Evolutionary conservation across 345 rosid species (phyloP).

Genomic region (Corymbia maculata): DNA sequence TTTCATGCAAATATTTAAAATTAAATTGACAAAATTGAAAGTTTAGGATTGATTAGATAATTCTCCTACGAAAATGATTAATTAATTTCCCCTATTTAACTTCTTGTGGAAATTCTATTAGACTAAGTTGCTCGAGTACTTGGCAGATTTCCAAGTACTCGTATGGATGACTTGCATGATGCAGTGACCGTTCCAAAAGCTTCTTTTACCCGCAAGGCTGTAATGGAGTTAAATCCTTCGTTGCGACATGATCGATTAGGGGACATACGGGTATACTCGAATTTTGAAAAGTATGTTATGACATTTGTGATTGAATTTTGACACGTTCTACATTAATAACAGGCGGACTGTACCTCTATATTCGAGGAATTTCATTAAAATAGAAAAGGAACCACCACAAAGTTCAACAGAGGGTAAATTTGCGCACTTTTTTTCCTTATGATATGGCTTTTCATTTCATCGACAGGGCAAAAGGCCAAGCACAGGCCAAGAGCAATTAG

Average conservation of each 20-base stretch:
- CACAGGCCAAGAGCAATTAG: background rate
- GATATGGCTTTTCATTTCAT: too few relatives aligned
- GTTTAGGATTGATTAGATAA: background rate
- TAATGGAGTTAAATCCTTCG: too few relatives aligned
- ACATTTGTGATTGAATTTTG: background rate
- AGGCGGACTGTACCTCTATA: too few relatives aligned
- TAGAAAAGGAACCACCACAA: too few relatives aligned
- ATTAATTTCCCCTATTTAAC: background rate
- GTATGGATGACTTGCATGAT: too few relatives aligned
- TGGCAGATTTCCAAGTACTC: background rate
- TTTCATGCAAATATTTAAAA: fast-evolving
- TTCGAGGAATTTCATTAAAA: too few relatives aligned
- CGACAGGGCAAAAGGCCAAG: background rate
- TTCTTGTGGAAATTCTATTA: background rate
- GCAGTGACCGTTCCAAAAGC: too few relatives aligned
- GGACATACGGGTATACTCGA: background rate
- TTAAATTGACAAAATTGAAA: background rate
- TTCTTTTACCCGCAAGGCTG: too few relatives aligned
- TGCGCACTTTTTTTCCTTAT: background rate
- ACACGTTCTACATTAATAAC: background rate
- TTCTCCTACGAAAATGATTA: background rate
- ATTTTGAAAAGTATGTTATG: background rate
- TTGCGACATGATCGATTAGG: too few relatives aligned
- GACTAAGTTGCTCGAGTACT: background rate
- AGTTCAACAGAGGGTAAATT: background rate